phyloP scores from a whole-genome alignment of 139 green algal species.

The Zygnema cylindricum region DNA sequence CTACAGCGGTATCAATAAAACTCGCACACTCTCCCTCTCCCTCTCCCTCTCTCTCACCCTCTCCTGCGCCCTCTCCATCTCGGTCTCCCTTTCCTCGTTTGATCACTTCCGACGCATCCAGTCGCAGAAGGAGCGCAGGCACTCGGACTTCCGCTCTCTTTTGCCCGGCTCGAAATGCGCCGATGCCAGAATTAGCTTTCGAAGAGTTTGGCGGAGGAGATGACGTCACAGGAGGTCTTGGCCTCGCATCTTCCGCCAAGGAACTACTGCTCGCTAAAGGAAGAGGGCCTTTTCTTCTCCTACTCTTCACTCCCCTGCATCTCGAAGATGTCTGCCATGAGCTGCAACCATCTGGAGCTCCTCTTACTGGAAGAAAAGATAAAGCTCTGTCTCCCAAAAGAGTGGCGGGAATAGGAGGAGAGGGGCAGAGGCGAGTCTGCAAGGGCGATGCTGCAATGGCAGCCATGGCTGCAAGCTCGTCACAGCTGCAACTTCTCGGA shows the following conservation, averaged over 20 bases:
- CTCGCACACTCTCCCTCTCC: background rate
- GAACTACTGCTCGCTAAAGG: background rate
- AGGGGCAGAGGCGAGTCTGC: background rate
- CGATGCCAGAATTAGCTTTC: background rate
- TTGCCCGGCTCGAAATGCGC: conserved; percentile 48
- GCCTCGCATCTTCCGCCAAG: background rate
- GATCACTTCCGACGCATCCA: conserved; percentile 24
- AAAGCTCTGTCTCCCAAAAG: background rate
- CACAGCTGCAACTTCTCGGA: no score
- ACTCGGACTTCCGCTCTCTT: conserved; percentile 49
- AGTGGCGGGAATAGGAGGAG: background rate
- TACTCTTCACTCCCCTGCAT: background rate
- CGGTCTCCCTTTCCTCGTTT: conserved; percentile 1
- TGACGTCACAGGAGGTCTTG: background rate
- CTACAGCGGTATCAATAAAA: conserved; percentile 62
- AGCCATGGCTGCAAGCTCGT: background rate
- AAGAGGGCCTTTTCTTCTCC: background rate
- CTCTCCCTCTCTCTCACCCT: no score
- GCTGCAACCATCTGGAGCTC: background rate
- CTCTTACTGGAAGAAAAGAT: background rate
- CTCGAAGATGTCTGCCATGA: background rate
- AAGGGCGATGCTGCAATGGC: background rate
- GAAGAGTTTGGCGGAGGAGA: background rate
- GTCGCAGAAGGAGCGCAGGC: conserved; percentile 35
- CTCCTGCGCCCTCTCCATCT: no score